phyloP scores from a whole-genome alignment of 345 rosid genomes.

The Gossypium sturtianum region DNA sequence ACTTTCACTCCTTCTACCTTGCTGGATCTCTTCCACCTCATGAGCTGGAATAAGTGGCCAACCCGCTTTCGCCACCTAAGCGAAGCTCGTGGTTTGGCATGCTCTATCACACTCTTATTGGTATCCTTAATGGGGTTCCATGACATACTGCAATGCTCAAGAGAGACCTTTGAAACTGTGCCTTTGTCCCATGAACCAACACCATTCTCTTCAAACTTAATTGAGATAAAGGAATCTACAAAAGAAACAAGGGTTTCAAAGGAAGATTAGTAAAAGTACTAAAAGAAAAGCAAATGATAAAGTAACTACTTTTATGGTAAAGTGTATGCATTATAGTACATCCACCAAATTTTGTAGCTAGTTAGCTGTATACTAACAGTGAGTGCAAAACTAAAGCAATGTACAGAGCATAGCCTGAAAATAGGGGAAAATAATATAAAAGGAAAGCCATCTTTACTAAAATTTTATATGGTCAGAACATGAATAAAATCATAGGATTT shows the following conservation, averaged over 20 bases:
- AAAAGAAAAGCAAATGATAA: background rate
- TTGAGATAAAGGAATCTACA: conserved; percentile 90
- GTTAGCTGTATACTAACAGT: background rate
- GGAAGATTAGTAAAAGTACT: background rate
- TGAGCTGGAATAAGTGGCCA: conserved; percentile 74
- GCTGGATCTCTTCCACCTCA: conserved; percentile 67
- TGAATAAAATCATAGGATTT: background rate
- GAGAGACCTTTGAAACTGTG: conserved; percentile 46
- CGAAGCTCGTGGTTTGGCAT: conserved; percentile 43
- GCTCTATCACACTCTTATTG: conserved; percentile 61
- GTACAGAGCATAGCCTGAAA: background rate
- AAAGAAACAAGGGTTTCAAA: background rate
- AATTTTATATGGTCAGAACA: background rate
- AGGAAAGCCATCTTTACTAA: background rate
- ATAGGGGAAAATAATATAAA: background rate
- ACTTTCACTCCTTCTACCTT: conserved; percentile 70
- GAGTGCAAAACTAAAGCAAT: conserved; percentile 1
- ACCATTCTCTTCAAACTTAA: conserved; percentile 82
- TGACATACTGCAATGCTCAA: conserved; percentile 40
- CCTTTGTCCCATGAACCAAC: conserved; percentile 84
- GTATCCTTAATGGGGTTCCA: conserved; percentile 23
- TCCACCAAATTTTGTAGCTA: background rate
- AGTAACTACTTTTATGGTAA: background rate
- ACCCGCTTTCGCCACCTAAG: conserved; percentile 89
- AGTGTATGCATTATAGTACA: background rate